Percentiles rank a stretch among this genome's conserved stretches.
Evolutionary conservation across 495 filamentous ascomycete genomes (phyloP).

Genomic region (Annulohypoxylon nitens): DNA sequence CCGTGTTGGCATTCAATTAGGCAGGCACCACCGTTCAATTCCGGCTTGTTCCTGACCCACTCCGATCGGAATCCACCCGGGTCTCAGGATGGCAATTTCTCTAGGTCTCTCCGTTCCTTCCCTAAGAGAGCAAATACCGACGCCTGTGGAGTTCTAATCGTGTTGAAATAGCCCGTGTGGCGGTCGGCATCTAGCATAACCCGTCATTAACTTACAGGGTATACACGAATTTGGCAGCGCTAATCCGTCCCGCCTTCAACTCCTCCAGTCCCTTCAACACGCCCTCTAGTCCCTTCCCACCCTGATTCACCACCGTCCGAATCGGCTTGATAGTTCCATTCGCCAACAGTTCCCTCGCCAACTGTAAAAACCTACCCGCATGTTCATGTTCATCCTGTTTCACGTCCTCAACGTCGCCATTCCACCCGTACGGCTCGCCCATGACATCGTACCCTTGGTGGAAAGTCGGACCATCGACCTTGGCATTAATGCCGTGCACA

Average conservation of each 20-base stretch:
- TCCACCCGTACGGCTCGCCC: slow-evolving; percentile 39
- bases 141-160: neutral
- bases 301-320: slow-evolving; percentile 47
- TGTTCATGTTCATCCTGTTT: slow-evolving; percentile 45
- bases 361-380: slow-evolving; percentile 46
- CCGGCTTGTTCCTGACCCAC: neutral
- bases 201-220: slow-evolving; percentile 39
- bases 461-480: slow-evolving; percentile 40
- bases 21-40: neutral
- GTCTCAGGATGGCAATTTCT: neutral
- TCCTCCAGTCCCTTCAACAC: slow-evolving; percentile 54
- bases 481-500: slow-evolving; percentile 48
- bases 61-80: neutral
- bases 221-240: slow-evolving; percentile 57
- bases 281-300: slow-evolving; percentile 54
- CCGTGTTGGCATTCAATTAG: neutral
- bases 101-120: neutral
- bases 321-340: slow-evolving; percentile 50
- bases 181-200: neutral
- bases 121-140: neutral
- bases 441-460: slow-evolving; percentile 52
- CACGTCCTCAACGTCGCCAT: slow-evolving; percentile 3
- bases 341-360: slow-evolving; percentile 43
- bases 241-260: slow-evolving; percentile 51
- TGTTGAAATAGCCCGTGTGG: neutral